Evolutionary conservation across 2,329 filamentous ascomycete species (phyloP), one percentile per base, ranked within the genome.

Genomic region (Fusarium clavum): DNA sequence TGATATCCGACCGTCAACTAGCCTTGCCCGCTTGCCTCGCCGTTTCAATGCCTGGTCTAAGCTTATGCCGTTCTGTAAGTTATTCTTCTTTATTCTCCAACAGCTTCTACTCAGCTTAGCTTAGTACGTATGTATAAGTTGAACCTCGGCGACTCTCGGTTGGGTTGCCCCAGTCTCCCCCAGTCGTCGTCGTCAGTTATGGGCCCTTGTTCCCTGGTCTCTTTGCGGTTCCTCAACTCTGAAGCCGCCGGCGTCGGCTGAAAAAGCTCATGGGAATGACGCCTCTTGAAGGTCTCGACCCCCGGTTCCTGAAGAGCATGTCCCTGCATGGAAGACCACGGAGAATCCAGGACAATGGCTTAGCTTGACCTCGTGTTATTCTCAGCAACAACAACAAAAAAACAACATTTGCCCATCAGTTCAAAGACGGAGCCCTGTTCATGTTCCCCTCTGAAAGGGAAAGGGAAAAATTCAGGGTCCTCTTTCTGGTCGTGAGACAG

Each of bases 401-500:
- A 38, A 38, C 34, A 38, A 38, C 34, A 38, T 38, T 9, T 38
- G 13, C 24, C 41, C 34, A 41, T 22, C 11, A 25, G 22, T 41
- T 38, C 49, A 27, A 46, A 41, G 38, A 58, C 63, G 57, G 57
- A 55, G 62, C 46, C 30, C 34, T 47, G 44, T 27, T 25, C 14
- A 45, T 22, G 27, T 24, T 55, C 52, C 53, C 27, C 32, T 52
- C 49, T 41, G 32, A 25, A 20, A 40, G 30, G 45, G 20, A 29
- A 48, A 48, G 29, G 55, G 46, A 56, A 59, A 59, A 69, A 72
- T 71, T 43, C 70, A 72, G 65, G 73, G 71, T 70, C 64, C 64
- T 73, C 69, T 58, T 44, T 62, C 40, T 54, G 61, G 24, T 66
- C 69, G 65, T 74, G 67, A 75, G 73, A 75, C 73, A 75, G 60